Conservation (phyloP, 2,329 filamentous ascomycete species). For the Cercospora nicotianae region DNA sequence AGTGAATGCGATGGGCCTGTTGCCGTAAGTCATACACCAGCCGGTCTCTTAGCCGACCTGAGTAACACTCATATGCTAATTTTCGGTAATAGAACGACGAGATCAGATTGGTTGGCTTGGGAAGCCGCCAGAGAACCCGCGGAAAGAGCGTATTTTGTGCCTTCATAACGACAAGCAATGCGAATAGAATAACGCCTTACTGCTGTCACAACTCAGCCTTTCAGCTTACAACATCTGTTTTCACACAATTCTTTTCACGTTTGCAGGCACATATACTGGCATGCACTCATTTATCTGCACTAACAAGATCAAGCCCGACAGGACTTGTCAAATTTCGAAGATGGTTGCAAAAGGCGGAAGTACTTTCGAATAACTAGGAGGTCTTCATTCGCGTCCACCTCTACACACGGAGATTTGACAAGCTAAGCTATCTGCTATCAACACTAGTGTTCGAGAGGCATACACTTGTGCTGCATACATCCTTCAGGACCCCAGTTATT, state of each 20-base stretch:
- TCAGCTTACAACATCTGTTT: neutral
- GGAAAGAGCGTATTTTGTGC: slow-evolving; percentile 56
- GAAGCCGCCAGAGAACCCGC: slow-evolving; percentile 71
- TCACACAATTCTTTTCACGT: neutral
- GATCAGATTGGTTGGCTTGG: slow-evolving; percentile 98
- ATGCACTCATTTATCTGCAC: neutral
- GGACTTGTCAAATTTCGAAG: neutral
- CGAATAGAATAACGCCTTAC: neutral
- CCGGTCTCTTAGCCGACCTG: neutral
- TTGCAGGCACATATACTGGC: neutral
- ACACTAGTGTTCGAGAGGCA: neutral
- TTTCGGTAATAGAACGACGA: slow-evolving; percentile 68
- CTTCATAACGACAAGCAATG: slow-evolving; percentile 23
- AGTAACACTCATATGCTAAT: slow-evolving; percentile 26
- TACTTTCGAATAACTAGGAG: neutral
- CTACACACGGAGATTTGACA: neutral
- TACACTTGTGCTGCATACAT: neutral
- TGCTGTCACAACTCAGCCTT: neutral
- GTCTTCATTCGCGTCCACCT: neutral
- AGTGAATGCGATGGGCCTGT: slow-evolving; percentile 89
- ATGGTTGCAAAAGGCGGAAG: neutral
- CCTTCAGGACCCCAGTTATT: too few relatives aligned
- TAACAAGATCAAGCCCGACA: neutral
- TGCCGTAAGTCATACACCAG: slow-evolving; percentile 66
- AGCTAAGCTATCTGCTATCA: neutral